Evolutionary conservation across 2,329 filamentous ascomycete species (phyloP).

Genomic region (Cladophialophora yegresii): DNA sequence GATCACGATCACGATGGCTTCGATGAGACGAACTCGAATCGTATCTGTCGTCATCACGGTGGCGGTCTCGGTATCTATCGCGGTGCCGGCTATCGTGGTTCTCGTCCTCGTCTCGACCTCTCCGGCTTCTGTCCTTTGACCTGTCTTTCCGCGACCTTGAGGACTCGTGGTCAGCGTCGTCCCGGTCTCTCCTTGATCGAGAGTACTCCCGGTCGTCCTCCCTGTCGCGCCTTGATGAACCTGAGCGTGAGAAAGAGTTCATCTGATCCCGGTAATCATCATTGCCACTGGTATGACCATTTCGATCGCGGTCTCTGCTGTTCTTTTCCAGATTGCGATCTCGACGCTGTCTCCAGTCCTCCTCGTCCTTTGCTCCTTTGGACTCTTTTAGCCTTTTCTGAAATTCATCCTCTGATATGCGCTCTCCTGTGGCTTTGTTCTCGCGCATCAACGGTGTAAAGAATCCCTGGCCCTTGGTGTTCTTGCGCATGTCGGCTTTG

Average conservation of each 20-base stretch:
- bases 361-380: conserved; percentile 48
- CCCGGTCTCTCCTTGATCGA: conserved; percentile 30
- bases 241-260: conserved; percentile 45
- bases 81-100: conserved; percentile 41
- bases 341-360: conserved; percentile 50
- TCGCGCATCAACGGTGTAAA: conserved; percentile 65
- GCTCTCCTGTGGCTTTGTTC: conserved; percentile 64
- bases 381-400: conserved; percentile 54
- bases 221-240: conserved; percentile 43
- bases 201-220: conserved; percentile 39
- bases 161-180: conserved; percentile 22
- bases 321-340: conserved; percentile 48
- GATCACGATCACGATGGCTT: conserved; percentile 38
- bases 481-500: conserved; percentile 59
- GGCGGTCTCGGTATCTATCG: conserved; percentile 40
- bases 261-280: conserved; percentile 44
- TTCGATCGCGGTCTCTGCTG: conserved; percentile 42
- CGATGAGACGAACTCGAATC: conserved; percentile 35
- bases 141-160: conserved; percentile 35
- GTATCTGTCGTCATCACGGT: conserved; percentile 38
- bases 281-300: conserved; percentile 41
- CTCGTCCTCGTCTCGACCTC: conserved; percentile 39
- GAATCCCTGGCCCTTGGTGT: conserved; percentile 53
- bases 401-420: conserved; percentile 64
- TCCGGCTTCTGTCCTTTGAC: conserved; percentile 42